Percentiles rank a stretch among this genome's conserved stretches.
These are phyloP conservation scores for Senna siamea DNA, from an alignment of 306 rosid species.

Conservation along the genomic window DNA sequence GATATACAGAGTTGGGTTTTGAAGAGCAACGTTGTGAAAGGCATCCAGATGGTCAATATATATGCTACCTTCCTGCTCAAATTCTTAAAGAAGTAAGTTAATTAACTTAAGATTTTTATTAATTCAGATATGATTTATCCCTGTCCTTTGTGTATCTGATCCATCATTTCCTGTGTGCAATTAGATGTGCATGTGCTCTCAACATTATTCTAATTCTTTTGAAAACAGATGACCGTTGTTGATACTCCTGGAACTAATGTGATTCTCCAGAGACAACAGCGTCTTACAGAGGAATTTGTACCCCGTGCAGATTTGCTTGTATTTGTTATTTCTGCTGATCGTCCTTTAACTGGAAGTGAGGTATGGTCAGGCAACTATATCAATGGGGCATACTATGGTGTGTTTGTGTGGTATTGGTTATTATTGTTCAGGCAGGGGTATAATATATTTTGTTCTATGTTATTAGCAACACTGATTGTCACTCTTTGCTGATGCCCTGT, in stretches of 20 bases:
- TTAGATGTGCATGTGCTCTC: conserved; percentile 31
- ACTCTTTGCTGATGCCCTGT: conserved; percentile 18
- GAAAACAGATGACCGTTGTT: conserved; percentile 82
- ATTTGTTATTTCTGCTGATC: conserved; percentile 95
- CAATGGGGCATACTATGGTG: conserved; percentile 20
- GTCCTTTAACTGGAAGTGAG: conserved; percentile 97
- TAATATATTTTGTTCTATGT: conserved; percentile 15
- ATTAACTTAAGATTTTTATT: conserved; percentile 21
- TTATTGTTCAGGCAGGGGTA: conserved; percentile 27
- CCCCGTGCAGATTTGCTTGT: conserved; percentile 98
- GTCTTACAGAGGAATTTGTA: conserved; percentile 95
- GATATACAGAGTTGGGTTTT: conserved; percentile 56
- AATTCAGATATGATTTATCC: conserved; percentile 25
- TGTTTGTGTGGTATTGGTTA: conserved; percentile 2
- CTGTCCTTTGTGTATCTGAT: not conserved
- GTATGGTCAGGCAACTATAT: conserved; percentile 48
- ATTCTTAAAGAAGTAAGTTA: conserved; percentile 77
- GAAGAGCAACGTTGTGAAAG: conserved; percentile 78
- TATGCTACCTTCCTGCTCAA: conserved; percentile 92
- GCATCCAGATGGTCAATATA: conserved; percentile 92
- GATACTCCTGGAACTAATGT: conserved; percentile 99
- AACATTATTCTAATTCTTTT: conserved; percentile 26
- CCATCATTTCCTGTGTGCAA: conserved; percentile 1
- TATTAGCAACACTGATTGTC: conserved; percentile 26
- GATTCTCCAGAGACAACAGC: conserved; percentile 95